Evolutionary conservation across 306 rosid genomes (phyloP).

Genomic region (Rosa multiflora): DNA sequence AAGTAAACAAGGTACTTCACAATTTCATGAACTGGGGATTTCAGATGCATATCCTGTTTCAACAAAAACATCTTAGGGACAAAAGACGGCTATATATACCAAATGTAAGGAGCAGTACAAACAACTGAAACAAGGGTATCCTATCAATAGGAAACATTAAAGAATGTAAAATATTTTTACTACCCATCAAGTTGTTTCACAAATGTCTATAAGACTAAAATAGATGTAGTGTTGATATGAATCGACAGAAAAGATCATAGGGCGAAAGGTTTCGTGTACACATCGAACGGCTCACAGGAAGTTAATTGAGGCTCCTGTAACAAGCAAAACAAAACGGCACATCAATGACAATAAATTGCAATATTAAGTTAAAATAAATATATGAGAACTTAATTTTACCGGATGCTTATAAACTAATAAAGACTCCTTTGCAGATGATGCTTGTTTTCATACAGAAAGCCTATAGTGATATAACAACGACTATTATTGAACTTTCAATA

Average conservation of each 20-base stretch:
- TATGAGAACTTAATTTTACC: background rate
- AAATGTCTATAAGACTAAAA: background rate
- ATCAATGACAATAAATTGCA: background rate
- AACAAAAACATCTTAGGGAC: background rate
- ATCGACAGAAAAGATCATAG: constrained; percentile 36
- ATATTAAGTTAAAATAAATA: background rate
- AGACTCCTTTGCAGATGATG: background rate
- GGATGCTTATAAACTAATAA: background rate
- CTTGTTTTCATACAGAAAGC: background rate
- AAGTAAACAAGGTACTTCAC: background rate
- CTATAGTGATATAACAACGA: background rate
- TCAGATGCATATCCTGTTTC: background rate
- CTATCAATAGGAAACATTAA: background rate
- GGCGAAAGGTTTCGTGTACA: constrained; percentile 69
- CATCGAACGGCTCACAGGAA: constrained; percentile 72
- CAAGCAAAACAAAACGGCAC: constrained; percentile 21
- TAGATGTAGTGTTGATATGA: background rate
- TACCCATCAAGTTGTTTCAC: constrained; percentile 11
- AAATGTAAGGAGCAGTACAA: background rate
- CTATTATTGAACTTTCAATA: background rate
- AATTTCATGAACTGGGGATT: background rate
- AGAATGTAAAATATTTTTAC: background rate
- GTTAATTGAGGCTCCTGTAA: constrained; percentile 95
- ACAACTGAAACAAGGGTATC: background rate
- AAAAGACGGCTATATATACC: background rate